These are phyloP conservation scores for Dictyophora rubrovolvata DNA, from an alignment of 768 basidiomycete genomes.

Conservation along the genomic window DNA sequence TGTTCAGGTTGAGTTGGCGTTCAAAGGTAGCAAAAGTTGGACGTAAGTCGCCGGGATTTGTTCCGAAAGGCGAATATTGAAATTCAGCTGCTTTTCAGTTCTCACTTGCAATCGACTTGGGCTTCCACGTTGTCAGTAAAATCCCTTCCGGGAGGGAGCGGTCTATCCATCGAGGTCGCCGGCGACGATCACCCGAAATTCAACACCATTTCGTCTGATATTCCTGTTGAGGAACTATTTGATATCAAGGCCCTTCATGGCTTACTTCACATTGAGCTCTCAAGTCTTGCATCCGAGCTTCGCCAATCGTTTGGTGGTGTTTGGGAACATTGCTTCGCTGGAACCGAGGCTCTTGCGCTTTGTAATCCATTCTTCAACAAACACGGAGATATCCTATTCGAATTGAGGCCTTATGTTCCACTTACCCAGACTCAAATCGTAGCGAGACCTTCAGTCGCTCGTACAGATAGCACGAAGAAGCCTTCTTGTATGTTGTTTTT, in stretches of 20 bases:
- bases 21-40: conserved; percentile 10
- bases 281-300: conserved; percentile 17
- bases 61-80: not conserved
- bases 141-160: not conserved
- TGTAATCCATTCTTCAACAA: conserved; percentile 22
- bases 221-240: conserved; percentile 5
- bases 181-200: conserved; percentile 10
- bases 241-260: conserved; percentile 14
- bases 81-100: not conserved
- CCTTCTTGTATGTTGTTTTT: not conserved
- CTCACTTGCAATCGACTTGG: not conserved
- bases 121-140: not conserved
- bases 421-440: not conserved
- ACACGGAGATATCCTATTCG: conserved; percentile 22
- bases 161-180: not conserved
- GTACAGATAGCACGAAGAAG: not conserved
- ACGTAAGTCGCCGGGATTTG: not conserved
- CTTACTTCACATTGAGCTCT: conserved; percentile 18
- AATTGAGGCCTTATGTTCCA: conserved; percentile 15
- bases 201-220: conserved; percentile 8
- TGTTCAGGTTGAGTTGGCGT: conserved; percentile 15
- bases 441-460: not conserved
- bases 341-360: conserved; percentile 17
- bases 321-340: conserved; percentile 19
- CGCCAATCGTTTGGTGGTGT: conserved; percentile 18